A percentile compares a stretch with the other conserved stretches of the same genome.
Conservation (phyloP, 306 rosid genomes). For the cucumber (Cucumis sativus) region DNA sequence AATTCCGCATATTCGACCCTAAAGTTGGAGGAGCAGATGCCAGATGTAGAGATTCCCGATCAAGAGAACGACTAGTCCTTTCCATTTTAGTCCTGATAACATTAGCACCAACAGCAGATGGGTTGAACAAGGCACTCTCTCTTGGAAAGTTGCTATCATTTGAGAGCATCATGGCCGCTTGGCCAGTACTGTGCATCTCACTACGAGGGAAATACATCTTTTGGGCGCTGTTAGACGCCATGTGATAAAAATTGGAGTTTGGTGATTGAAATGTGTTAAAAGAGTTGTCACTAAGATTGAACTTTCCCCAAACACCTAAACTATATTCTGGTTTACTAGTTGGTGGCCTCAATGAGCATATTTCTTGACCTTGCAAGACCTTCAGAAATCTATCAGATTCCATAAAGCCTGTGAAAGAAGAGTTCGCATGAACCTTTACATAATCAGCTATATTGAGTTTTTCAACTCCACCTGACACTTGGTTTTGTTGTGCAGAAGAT, state of each 20-base stretch:
- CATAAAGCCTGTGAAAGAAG: slow-evolving; percentile 53
- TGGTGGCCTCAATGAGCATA: slow-evolving; percentile 61
- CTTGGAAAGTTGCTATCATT: slow-evolving; percentile 30
- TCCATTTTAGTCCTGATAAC: slow-evolving; percentile 37
- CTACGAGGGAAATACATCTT: slow-evolving; percentile 45
- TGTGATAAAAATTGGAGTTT: slow-evolving; percentile 34
- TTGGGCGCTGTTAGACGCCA: slow-evolving; percentile 38
- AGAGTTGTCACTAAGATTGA: slow-evolving; percentile 33
- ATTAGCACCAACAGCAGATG: slow-evolving; percentile 33
- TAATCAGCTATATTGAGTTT: slow-evolving; percentile 43
- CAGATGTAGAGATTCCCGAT: slow-evolving; percentile 37
- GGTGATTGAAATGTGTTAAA: slow-evolving; percentile 47
- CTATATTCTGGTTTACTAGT: slow-evolving; percentile 44
- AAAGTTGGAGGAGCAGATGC: slow-evolving; percentile 32
- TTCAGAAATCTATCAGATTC: slow-evolving; percentile 63
- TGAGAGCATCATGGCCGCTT: slow-evolving; percentile 32
- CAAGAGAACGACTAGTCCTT: slow-evolving; percentile 22
- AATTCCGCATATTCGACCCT: slow-evolving; percentile 31
- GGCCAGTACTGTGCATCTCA: slow-evolving; percentile 39
- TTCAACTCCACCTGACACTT: slow-evolving; percentile 32
- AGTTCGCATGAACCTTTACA: slow-evolving; percentile 47
- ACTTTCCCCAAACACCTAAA: slow-evolving; percentile 58
- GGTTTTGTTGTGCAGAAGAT: slow-evolving; percentile 40
- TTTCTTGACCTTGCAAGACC: slow-evolving; percentile 99
- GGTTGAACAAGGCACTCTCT: slow-evolving; percentile 31